Conservation (phyloP, 2,329 filamentous ascomycete genomes). For the Phyllosticta paracitricarpa region DNA sequence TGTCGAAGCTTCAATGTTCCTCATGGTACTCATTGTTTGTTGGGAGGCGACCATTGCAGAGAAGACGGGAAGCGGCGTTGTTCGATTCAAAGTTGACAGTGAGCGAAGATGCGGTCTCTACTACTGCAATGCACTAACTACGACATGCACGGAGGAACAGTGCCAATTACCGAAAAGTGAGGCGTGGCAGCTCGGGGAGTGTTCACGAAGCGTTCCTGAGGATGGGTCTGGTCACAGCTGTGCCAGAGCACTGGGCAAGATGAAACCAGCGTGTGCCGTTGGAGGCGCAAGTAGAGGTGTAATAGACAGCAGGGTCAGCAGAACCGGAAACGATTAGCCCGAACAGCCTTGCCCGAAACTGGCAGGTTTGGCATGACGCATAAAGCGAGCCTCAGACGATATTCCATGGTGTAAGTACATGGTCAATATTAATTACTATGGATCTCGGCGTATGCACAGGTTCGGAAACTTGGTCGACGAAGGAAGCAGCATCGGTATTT, state of each 20-base stretch:
- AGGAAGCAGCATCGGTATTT: background rate
- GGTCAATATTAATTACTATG: background rate
- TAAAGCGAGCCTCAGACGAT: background rate
- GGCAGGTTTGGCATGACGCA: background rate
- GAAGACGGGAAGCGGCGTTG: too few species aligned
- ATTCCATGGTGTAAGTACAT: too few species aligned
- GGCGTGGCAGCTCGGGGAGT: background rate
- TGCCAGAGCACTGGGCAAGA: background rate
- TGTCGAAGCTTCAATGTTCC: background rate
- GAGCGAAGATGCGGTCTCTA: background rate
- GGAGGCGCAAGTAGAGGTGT: background rate
- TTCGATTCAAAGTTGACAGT: too few species aligned
- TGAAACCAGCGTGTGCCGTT: background rate
- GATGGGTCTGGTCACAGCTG: background rate
- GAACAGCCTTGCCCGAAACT: background rate
- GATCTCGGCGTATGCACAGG: background rate
- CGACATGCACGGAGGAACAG: background rate
- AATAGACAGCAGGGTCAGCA: background rate
- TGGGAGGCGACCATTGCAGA: too few species aligned
- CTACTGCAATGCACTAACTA: background rate
- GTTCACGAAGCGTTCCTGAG: background rate
- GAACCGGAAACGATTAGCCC: background rate
- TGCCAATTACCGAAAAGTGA: background rate
- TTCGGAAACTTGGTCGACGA: constrained; percentile 2
- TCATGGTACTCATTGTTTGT: background rate